A percentile compares a stretch with the other conserved stretches of the same genome.
These are phyloP conservation scores for Carpinus viminea DNA, from an alignment of 306 rosid genomes.

Conservation along the genomic window DNA sequence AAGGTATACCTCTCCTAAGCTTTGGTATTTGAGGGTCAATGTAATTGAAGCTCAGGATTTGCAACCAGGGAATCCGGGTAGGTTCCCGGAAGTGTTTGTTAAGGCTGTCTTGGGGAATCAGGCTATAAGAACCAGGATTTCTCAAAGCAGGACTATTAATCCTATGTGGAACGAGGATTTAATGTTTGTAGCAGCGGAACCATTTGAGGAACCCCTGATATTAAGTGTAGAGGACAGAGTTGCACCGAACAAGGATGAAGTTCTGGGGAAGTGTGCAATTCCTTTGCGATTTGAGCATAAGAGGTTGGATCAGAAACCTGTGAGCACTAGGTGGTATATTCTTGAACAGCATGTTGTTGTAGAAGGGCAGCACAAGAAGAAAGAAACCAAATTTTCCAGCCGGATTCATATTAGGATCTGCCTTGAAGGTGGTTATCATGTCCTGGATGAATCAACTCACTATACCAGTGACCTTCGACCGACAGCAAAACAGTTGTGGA, in stretches of 20 bases:
- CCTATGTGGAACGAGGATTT: constrained; percentile 81
- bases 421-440: constrained; percentile 95
- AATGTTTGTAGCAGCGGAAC: constrained; percentile 93
- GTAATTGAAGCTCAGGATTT: constrained; percentile 94
- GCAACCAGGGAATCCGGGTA: constrained; percentile 67
- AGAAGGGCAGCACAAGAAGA: constrained; percentile 84
- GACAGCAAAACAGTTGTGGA: constrained; percentile 86
- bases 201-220: constrained; percentile 51
- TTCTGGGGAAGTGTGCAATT: constrained; percentile 71
- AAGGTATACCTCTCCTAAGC: constrained; percentile 96
- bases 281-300: constrained; percentile 52
- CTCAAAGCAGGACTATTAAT: constrained; percentile 71
- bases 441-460: constrained; percentile 92
- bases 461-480: constrained; percentile 98
- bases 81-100: constrained; percentile 82
- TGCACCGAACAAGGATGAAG: constrained; percentile 87
- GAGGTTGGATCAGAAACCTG: constrained; percentile 83
- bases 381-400: constrained; percentile 86
- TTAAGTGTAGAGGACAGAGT: constrained; percentile 90
- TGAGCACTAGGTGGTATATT: constrained; percentile 75
- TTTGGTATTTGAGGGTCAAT: constrained; percentile 96
- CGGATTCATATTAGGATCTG: constrained; percentile 88
- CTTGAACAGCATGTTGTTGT: constrained; percentile 66
- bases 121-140: constrained; percentile 69
- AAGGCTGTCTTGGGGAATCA: constrained; percentile 82